Evolutionary conservation across 345 rosid genomes (phyloP).

Genomic region (Rhodomyrtus tomentosa): DNA sequence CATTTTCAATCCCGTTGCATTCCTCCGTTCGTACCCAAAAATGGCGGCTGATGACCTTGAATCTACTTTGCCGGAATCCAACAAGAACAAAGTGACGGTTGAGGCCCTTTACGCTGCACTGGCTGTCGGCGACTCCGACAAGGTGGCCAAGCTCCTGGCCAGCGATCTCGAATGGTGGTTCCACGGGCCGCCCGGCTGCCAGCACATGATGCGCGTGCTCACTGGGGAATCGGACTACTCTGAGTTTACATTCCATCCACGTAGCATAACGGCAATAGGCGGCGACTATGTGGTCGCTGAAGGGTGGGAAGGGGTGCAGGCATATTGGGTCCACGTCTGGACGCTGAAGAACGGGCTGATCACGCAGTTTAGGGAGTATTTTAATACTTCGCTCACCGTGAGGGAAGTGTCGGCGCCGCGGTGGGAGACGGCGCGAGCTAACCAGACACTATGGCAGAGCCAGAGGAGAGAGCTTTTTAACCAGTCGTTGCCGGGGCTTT

Average conservation of each 20-base stretch:
- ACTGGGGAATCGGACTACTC: conserved; percentile 41
- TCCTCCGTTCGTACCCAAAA: neutral
- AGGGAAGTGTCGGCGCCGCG: conserved; percentile 30
- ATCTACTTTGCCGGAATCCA: neutral
- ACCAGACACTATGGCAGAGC: conserved; percentile 67
- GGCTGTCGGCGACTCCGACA: conserved; percentile 14
- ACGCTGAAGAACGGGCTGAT: conserved; percentile 46
- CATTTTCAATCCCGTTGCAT: neutral
- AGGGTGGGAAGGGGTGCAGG: conserved; percentile 79
- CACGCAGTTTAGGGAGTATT: conserved; percentile 71
- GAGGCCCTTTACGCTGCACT: conserved; percentile 41
- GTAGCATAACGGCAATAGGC: conserved; percentile 45
- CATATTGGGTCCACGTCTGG: conserved; percentile 93
- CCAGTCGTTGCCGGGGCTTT: conserved; percentile 57
- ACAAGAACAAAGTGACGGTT: conserved; percentile 10
- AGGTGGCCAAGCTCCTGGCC: conserved; percentile 35
- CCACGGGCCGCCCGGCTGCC: conserved; percentile 75
- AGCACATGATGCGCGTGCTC: conserved; percentile 74
- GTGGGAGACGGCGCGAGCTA: conserved; percentile 14
- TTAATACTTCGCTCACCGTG: conserved; percentile 76
- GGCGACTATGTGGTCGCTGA: conserved; percentile 57
- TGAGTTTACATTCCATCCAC: conserved; percentile 52
- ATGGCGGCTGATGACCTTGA: neutral
- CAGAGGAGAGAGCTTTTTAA: conserved; percentile 41
- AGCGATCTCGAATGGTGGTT: conserved; percentile 85